phyloP scores from a whole-genome alignment of 2,329 filamentous ascomycete species.

The Venturia aucupariae region DNA sequence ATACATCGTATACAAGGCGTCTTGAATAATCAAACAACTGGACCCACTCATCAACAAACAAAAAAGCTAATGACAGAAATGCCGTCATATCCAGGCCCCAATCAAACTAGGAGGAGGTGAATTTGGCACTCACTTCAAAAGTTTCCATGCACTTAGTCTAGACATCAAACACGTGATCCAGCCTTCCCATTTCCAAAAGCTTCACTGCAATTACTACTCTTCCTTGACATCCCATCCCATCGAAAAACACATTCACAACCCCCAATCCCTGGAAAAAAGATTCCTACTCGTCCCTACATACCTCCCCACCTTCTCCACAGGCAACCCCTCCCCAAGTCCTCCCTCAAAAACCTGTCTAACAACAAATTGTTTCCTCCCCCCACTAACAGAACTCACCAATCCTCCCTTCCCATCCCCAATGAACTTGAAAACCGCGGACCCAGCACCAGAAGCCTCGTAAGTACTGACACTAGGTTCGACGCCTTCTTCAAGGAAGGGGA shows the following conservation, averaged over 20 bases:
- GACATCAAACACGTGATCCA: too few relatives aligned
- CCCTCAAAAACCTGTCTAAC: neutral
- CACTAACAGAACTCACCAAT: neutral
- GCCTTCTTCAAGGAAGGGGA: constrained; percentile 7
- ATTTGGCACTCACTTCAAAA: too few relatives aligned
- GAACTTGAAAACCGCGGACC: neutral
- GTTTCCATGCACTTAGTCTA: too few relatives aligned
- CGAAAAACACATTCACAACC: neutral
- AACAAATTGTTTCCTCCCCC: constrained; percentile 9
- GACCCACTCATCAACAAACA: neutral
- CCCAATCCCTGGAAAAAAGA: neutral
- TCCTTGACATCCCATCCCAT: too few relatives aligned
- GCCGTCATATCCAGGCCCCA: too few relatives aligned
- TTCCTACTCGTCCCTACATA: neutral
- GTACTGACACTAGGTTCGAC: neutral
- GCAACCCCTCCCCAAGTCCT: neutral
- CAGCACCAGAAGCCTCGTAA: neutral
- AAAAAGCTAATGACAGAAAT: neutral
- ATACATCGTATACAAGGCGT: neutral
- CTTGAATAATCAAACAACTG: neutral
- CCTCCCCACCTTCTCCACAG: neutral
- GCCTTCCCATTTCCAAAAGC: too few relatives aligned
- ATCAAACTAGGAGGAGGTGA: too few relatives aligned
- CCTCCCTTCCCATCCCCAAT: neutral
- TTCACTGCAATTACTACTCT: too few relatives aligned